A percentile compares a stretch with the other conserved stretches of the same genome.
Evolutionary conservation across 1,284 basidiomycete genomes (phyloP).

Genomic region (Phellopilus nigrolimitatus): DNA sequence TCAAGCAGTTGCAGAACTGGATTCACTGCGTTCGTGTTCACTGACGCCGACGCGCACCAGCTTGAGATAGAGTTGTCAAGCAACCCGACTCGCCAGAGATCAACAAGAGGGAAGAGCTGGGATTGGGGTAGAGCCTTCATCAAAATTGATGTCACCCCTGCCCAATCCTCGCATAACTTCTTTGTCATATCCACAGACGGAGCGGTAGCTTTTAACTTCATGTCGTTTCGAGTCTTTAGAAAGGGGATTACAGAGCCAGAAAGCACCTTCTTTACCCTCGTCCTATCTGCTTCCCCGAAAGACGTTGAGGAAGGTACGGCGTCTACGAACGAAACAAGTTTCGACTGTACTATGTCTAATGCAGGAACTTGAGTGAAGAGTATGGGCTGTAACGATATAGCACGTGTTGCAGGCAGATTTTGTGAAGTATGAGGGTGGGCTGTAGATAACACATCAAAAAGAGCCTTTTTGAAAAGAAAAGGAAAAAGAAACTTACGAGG

Average conservation of each 20-base stretch:
- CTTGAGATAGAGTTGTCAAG: constrained; percentile 55
- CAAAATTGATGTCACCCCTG: constrained; percentile 43
- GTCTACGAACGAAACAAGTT: constrained; percentile 63
- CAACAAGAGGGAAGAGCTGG: constrained; percentile 75
- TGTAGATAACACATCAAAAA: constrained; percentile 33
- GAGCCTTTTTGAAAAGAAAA: not conserved
- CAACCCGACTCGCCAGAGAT: constrained; percentile 79
- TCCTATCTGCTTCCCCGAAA: constrained; percentile 32
- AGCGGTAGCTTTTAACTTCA: constrained; percentile 26
- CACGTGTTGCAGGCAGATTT: constrained; percentile 55
- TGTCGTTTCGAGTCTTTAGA: constrained; percentile 51
- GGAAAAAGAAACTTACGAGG: constrained; percentile 55
- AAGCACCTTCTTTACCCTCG: constrained; percentile 47
- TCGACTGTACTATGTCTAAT: constrained; percentile 58
- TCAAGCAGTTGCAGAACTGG: constrained; percentile 26
- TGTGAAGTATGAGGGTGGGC: constrained; percentile 72
- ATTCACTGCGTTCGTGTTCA: constrained; percentile 28
- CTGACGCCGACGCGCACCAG: constrained; percentile 39
- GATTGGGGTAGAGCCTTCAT: constrained; percentile 45
- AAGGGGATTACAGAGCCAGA: constrained; percentile 52
- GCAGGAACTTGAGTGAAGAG: constrained; percentile 68
- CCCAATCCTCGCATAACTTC: constrained; percentile 36
- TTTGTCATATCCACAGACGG: constrained; percentile 31
- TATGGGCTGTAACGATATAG: constrained; percentile 71
- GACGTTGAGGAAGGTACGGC: constrained; percentile 28